A percentile compares a stretch with the other conserved stretches of the same genome.
These are phyloP conservation scores for Paecilomyces variotii DNA, from an alignment of 2,329 filamentous ascomycete genomes.

Conservation along the genomic window DNA sequence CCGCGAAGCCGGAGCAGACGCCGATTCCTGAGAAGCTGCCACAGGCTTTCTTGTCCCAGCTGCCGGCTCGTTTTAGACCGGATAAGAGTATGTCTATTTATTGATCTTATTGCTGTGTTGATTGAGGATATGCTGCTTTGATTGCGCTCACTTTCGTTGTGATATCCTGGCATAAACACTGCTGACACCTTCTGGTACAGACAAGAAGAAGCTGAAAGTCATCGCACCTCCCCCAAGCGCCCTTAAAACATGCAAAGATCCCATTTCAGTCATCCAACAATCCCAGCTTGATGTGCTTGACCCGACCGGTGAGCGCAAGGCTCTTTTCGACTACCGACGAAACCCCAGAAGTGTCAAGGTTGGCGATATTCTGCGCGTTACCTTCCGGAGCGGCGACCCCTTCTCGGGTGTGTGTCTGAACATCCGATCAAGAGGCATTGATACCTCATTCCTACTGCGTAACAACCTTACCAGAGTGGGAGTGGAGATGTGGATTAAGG, in stretches of 20 bases:
- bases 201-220: constrained; percentile 43
- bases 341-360: constrained; percentile 73
- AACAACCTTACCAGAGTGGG: constrained; percentile 79
- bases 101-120: background rate
- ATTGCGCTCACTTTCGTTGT: background rate
- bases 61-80: constrained; percentile 31
- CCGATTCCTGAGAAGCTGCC: constrained; percentile 36
- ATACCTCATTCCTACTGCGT: constrained; percentile 78
- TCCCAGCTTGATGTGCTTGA: constrained; percentile 70
- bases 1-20: constrained; percentile 32
- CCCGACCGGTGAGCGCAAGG: constrained; percentile 71
- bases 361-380: constrained; percentile 87
- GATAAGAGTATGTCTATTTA: constrained; percentile 22
- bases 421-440: constrained; percentile 78
- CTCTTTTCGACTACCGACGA: constrained; percentile 64
- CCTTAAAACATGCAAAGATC: constrained; percentile 43
- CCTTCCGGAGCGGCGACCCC: constrained; percentile 74
- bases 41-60: constrained; percentile 33
- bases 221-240: constrained; percentile 42
- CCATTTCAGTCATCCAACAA: constrained; percentile 58
- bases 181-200: constrained; percentile 15
- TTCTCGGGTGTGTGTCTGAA: constrained; percentile 84
- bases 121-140: background rate
- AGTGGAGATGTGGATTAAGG: constrained; percentile 96
- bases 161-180: background rate